Evolutionary conservation across 805 yeast genomes (phyloP).

Genomic region (Scheffersomyces stipitis): DNA sequence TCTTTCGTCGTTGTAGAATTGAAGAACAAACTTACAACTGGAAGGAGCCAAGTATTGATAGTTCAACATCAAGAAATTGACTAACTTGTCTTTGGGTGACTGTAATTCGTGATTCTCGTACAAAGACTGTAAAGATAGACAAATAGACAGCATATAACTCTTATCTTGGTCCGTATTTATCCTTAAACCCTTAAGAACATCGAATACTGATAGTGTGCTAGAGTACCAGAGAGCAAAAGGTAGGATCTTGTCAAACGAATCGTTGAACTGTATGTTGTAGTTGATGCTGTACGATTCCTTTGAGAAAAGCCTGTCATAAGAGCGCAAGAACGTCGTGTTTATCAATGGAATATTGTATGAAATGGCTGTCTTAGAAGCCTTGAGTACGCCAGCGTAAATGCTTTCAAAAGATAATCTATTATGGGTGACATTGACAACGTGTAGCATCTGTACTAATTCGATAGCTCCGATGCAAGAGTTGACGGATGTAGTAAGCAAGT

Average conservation of each 20-base stretch:
- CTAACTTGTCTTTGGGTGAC: conserved; percentile 44
- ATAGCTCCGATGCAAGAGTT: conserved; percentile 41
- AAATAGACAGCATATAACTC: conserved; percentile 33
- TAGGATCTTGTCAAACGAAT: conserved; percentile 24
- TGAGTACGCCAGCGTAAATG: conserved; percentile 29
- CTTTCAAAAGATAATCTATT: conserved; percentile 21
- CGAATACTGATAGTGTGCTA: conserved; percentile 38
- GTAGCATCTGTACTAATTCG: conserved; percentile 32
- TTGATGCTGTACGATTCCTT: conserved; percentile 19
- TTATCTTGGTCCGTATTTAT: conserved; percentile 27
- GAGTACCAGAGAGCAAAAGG: conserved; percentile 45
- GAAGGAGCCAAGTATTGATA: conserved; percentile 35
- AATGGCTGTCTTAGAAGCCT: conserved; percentile 29
- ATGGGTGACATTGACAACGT: conserved; percentile 22
- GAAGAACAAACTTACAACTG: conserved; percentile 44
- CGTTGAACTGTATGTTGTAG: conserved; percentile 12
- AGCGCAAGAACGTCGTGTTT: conserved; percentile 40
- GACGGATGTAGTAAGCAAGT: conserved; percentile 8
- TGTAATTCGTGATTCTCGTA: conserved; percentile 32
- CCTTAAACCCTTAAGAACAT: conserved; percentile 26
- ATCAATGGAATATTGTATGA: conserved; percentile 36
- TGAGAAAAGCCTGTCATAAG: conserved; percentile 40
- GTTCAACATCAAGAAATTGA: conserved; percentile 41
- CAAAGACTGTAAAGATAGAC: conserved; percentile 31
- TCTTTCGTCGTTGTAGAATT: conserved; percentile 47